These are phyloP conservation scores for Anthostomella pinea DNA, from an alignment of 2,329 filamentous ascomycete genomes.

Conservation along the genomic window DNA sequence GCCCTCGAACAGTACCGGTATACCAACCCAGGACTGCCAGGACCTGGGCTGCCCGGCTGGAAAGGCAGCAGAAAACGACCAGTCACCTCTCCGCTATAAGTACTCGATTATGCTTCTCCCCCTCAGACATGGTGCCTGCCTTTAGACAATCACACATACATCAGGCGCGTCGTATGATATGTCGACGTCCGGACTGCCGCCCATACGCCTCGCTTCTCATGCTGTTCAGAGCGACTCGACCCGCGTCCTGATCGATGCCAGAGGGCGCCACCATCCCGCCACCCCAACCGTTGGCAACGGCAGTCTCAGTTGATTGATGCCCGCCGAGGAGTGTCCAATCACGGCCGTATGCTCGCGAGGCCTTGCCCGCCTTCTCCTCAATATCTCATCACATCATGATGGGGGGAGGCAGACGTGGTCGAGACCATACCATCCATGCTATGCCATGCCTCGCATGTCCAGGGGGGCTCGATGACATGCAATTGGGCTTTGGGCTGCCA, in stretches of 20 bases:
- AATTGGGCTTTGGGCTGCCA: conserved; percentile 15
- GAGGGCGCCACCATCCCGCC: conserved; percentile 28
- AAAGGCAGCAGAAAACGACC: not conserved
- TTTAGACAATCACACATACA: too few species aligned
- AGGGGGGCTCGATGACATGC: too few species aligned
- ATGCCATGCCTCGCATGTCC: conserved; percentile 11
- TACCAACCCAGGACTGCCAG: too few species aligned
- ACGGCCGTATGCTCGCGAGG: conserved; percentile 18
- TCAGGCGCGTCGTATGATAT: too few species aligned
- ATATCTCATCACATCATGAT: conserved; percentile 28
- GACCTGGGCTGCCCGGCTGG: not conserved
- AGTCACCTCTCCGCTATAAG: not conserved
- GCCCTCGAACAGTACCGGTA: too few species aligned
- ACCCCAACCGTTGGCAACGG: conserved; percentile 22
- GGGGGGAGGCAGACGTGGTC: conserved; percentile 21
- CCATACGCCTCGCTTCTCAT: conserved; percentile 8
- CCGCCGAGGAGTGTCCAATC: conserved; percentile 26
- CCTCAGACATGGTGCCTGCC: too few species aligned
- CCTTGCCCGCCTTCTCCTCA: conserved; percentile 17
- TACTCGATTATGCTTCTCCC: not conserved
- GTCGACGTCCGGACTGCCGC: too few species aligned
- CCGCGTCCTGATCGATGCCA: conserved; percentile 8
- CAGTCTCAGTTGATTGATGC: conserved; percentile 30
- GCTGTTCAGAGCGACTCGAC: too few species aligned
- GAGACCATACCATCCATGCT: conserved; percentile 24